Evolutionary conservation across 345 rosid genomes (phyloP).

Genomic region (Noccaea bulbosa): DNA sequence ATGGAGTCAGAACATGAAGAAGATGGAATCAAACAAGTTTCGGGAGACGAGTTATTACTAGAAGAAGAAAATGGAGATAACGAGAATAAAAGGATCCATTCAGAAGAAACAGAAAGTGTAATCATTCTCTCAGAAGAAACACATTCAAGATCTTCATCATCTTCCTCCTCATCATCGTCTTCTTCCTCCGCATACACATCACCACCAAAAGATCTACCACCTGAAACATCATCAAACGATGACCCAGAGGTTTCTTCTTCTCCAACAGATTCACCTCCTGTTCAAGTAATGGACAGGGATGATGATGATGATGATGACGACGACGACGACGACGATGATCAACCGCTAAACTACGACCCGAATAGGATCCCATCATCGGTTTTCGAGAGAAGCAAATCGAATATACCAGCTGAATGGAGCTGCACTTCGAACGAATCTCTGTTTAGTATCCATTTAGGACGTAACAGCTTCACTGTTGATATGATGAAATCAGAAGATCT

Average conservation of each 20-base stretch:
- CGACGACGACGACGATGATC: constrained; percentile 3
- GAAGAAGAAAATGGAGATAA: constrained; percentile 18
- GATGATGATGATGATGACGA: constrained; percentile 24
- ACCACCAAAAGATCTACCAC: constrained; percentile 50
- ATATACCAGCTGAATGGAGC: constrained; percentile 64
- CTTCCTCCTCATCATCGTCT: constrained; percentile 44
- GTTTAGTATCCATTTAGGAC: constrained; percentile 71
- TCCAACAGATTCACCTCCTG: constrained; percentile 59
- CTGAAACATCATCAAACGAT: constrained; percentile 26
- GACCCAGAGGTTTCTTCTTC: constrained; percentile 32
- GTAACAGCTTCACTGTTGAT: constrained; percentile 54
- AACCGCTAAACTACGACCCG: constrained; percentile 46
- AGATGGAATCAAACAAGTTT: constrained; percentile 29
- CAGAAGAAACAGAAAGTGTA: constrained; percentile 21
- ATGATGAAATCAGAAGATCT: constrained; percentile 46
- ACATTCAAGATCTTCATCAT: constrained; percentile 42
- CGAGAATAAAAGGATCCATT: constrained; percentile 18
- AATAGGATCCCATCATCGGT: constrained; percentile 60
- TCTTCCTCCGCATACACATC: constrained; percentile 45
- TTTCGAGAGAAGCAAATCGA: constrained; percentile 53
- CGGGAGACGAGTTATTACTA: background rate
- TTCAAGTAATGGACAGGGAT: constrained; percentile 73
- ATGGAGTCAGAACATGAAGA: constrained; percentile 50
- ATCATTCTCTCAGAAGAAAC: constrained; percentile 30
- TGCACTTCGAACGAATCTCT: constrained; percentile 66